Evolutionary conservation across 306 rosid species (phyloP).

Genomic region (Trifolium repens): DNA sequence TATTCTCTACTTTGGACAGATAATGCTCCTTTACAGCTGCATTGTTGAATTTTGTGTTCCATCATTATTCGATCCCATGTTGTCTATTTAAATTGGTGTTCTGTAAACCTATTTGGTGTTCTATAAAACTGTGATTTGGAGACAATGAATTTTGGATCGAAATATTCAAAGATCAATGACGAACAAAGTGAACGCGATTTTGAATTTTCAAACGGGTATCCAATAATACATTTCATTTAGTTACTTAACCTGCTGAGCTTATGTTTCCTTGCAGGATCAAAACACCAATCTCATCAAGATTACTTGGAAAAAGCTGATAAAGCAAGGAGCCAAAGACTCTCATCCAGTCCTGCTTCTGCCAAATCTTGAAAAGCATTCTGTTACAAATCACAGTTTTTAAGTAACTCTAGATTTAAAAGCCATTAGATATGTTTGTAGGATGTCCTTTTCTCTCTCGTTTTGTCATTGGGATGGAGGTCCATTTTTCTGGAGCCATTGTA

Average conservation of each 20-base stretch:
- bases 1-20: neutral
- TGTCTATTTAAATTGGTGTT: neutral
- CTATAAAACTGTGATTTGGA: neutral
- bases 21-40: neutral
- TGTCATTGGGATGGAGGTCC: constrained; percentile 32
- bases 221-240: neutral
- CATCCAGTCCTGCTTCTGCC: constrained; percentile 70
- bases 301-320: constrained; percentile 92
- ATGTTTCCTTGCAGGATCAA: constrained; percentile 61
- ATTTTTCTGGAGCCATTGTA: constrained; percentile 16
- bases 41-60: neutral
- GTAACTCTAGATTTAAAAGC: constrained; percentile 25
- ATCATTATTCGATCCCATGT: neutral
- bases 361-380: constrained; percentile 45
- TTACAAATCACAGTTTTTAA: constrained; percentile 28
- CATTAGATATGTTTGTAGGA: constrained; percentile 25
- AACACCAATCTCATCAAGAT: constrained; percentile 94
- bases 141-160: neutral
- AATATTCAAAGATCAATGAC: neutral
- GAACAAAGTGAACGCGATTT: neutral
- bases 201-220: neutral
- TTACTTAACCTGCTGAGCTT: constrained; percentile 30
- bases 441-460: constrained; percentile 18
- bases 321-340: constrained; percentile 91
- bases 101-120: neutral